Percentiles rank a stretch among this genome's conserved stretches.
Conservation (phyloP, 371 early-diverging fungal species). For the Rhizopus stolonifer region DNA sequence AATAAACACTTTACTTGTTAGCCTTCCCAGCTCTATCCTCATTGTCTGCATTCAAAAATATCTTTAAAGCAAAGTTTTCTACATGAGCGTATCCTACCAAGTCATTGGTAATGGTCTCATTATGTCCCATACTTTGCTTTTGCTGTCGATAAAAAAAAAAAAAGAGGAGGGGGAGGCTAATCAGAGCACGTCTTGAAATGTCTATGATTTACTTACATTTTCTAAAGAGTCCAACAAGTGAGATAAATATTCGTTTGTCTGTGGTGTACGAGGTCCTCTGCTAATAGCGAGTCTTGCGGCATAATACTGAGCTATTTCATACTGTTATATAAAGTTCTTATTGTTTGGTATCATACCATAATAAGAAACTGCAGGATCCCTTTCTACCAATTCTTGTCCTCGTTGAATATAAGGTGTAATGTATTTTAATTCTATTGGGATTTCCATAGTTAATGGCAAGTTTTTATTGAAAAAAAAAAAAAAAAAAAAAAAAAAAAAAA, state of each 20-base stretch:
- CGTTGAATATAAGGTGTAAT: constrained; percentile 82
- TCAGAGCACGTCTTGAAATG: too few relatives aligned
- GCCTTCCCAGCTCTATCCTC: constrained; percentile 85
- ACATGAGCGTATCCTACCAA: constrained; percentile 80
- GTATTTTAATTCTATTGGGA: constrained; percentile 71
- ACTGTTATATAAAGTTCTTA: not conserved
- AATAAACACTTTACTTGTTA: constrained; percentile 47
- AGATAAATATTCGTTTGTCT: constrained; percentile 64
- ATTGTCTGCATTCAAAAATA: constrained; percentile 91
- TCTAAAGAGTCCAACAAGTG: constrained; percentile 78
- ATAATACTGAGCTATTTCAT: constrained; percentile 75
- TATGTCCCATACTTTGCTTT: constrained; percentile 59
- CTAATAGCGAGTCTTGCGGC: constrained; percentile 82
- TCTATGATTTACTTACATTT: constrained; percentile 60
- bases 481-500: not conserved
- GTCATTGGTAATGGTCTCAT: constrained; percentile 81
- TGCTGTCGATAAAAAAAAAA: constrained; percentile 43
- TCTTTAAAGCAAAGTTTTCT: constrained; percentile 84
- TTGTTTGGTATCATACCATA: constrained; percentile 38
- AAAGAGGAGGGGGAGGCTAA: too few relatives aligned
- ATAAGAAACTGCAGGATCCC: constrained; percentile 88
- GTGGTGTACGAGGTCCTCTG: constrained; percentile 55
- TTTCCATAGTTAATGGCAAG: constrained; percentile 55
- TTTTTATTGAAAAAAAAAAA: not conserved
- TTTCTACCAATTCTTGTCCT: constrained; percentile 67